phyloP scores from a whole-genome alignment of 164 flowering plant genomes.

The Houttuynia cordata region DNA sequence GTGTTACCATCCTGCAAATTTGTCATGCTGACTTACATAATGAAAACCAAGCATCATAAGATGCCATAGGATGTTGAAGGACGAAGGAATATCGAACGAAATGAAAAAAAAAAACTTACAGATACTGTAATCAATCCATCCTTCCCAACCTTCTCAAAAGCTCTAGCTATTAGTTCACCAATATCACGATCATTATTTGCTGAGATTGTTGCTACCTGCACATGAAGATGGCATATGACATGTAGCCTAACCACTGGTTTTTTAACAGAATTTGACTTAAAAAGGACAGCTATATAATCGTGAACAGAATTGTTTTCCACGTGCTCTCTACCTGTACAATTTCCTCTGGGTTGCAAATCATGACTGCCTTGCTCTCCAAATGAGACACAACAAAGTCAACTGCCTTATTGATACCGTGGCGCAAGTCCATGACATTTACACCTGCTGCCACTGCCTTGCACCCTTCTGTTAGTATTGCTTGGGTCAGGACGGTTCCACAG shows the following conservation, averaged over 20 bases:
- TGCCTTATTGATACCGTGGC: slow-evolving; percentile 74
- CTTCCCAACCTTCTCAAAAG: slow-evolving; percentile 96
- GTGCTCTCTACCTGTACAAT: slow-evolving; percentile 55
- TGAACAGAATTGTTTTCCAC: neutral
- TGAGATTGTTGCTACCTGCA: slow-evolving; percentile 86
- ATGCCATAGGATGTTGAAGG: neutral
- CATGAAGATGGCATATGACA: neutral
- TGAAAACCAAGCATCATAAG: neutral
- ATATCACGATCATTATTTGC: slow-evolving; percentile 88
- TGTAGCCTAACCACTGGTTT: neutral
- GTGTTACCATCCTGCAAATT: slow-evolving; percentile 69
- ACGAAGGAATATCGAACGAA: neutral
- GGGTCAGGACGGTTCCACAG: slow-evolving; percentile 86
- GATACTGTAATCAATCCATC: slow-evolving; percentile 83
- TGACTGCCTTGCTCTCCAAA: slow-evolving; percentile 62
- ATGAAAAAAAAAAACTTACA: slow-evolving; percentile 29
- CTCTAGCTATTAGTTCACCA: slow-evolving; percentile 74
- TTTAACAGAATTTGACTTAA: neutral
- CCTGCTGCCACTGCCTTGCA: slow-evolving; percentile 85
- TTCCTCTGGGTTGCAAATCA: slow-evolving; percentile 91
- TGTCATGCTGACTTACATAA: slow-evolving; percentile 3
- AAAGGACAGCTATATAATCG: neutral
- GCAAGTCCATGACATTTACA: slow-evolving; percentile 79
- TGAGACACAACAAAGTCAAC: slow-evolving; percentile 63
- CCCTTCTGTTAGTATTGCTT: slow-evolving; percentile 83